These are phyloP conservation scores for Alternaria triticina DNA, from an alignment of 2,329 filamentous ascomycete genomes.

Conservation along the genomic window DNA sequence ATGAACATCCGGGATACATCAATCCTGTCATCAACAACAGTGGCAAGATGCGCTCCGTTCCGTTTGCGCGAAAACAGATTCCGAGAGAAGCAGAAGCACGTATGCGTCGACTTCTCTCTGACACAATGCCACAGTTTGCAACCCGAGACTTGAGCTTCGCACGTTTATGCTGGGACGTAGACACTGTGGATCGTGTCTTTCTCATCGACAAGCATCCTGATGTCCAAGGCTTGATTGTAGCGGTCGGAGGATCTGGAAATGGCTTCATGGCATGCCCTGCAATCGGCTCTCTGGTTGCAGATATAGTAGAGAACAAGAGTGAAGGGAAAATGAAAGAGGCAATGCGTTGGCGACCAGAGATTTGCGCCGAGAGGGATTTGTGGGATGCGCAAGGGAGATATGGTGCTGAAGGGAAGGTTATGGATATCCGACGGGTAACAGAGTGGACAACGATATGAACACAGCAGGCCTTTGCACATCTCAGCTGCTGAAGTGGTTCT, in stretches of 20 bases:
- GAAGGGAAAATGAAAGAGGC: constrained; percentile 52
- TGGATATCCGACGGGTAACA: constrained; percentile 54
- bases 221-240: constrained; percentile 53
- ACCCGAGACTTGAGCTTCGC: constrained; percentile 58
- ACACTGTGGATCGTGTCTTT: constrained; percentile 62
- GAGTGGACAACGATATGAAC: constrained; percentile 29
- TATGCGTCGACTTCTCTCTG: constrained; percentile 56
- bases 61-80: constrained; percentile 54
- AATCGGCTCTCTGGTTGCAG: constrained; percentile 58
- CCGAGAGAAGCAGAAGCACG: constrained; percentile 57
- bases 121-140: constrained; percentile 61
- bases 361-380: constrained; percentile 55
- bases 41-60: constrained; percentile 44
- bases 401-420: constrained; percentile 56
- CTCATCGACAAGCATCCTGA: constrained; percentile 59
- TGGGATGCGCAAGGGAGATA: constrained; percentile 57
- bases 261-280: constrained; percentile 61
- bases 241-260: constrained; percentile 60
- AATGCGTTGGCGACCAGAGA: constrained; percentile 61
- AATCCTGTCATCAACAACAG: constrained; percentile 48
- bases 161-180: constrained; percentile 64
- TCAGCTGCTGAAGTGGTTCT: not conserved
- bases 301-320: constrained; percentile 51
- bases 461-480: not conserved
- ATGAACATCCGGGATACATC: constrained; percentile 64